Conservation (phyloP, 441 rosid species). For the Isatis lusitanica region DNA sequence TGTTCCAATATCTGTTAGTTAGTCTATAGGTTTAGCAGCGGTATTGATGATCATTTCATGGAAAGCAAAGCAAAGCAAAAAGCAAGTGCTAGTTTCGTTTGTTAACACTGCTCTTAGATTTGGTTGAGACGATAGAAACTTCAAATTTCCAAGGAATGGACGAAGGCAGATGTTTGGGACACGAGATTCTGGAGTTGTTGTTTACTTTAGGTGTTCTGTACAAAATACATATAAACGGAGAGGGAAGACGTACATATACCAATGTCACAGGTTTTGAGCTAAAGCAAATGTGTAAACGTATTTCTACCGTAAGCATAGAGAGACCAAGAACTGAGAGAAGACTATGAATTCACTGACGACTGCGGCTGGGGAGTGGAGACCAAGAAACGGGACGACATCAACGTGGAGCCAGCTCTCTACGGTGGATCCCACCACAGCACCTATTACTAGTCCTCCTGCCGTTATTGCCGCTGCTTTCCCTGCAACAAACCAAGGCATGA, state of each 20-base stretch:
- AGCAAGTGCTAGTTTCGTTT: constrained; percentile 1
- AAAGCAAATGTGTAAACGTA: constrained; percentile 23
- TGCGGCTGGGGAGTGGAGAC: constrained; percentile 83
- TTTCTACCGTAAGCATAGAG: constrained; percentile 74
- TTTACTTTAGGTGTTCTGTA: constrained; percentile 35
- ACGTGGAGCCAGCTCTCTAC: constrained; percentile 93
- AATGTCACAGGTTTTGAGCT: constrained; percentile 23
- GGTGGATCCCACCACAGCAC: constrained; percentile 90
- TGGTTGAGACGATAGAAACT: constrained; percentile 4
- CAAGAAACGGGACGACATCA: constrained; percentile 84
- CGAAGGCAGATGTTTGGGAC: background rate
- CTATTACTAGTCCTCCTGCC: constrained; percentile 83
- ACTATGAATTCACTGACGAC: constrained; percentile 85
- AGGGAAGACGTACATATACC: constrained; percentile 24
- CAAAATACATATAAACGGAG: constrained; percentile 31
- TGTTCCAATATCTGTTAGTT: background rate
- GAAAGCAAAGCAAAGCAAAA: background rate
- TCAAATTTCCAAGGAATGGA: background rate
- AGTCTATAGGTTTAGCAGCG: background rate
- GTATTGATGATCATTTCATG: background rate
- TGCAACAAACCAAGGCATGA: constrained; percentile 38
- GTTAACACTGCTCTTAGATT: constrained; percentile 11
- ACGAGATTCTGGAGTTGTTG: constrained; percentile 11
- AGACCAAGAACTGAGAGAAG: constrained; percentile 80
- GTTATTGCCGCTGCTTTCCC: constrained; percentile 84